A percentile compares a stretch with the other conserved stretches of the same genome.
Evolutionary conservation across 2,329 filamentous ascomycete species (phyloP).

Genomic region (Cordyceps pruinosa): DNA sequence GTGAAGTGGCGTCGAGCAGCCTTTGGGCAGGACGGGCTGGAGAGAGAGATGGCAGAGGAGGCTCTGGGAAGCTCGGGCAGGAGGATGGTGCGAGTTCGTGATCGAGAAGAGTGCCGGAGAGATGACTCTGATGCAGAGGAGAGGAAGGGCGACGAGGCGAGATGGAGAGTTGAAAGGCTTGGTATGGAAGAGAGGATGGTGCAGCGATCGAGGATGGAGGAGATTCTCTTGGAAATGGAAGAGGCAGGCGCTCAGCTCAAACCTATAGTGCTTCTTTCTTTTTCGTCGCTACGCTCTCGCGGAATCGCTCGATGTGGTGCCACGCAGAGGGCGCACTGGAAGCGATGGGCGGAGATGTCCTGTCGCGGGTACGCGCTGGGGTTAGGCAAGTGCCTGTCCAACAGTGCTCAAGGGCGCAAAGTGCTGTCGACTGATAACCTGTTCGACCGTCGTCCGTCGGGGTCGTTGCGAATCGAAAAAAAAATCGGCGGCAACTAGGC

Average conservation of each 20-base stretch:
- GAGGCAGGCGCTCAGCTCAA: conserved; percentile 33
- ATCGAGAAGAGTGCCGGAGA: conserved; percentile 1
- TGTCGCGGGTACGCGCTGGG: background rate
- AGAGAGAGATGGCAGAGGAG: conserved; percentile 21
- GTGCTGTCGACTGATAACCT: background rate
- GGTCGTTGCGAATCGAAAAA: conserved; percentile 4
- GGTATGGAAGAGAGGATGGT: conserved; percentile 22
- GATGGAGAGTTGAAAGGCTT: conserved; percentile 27
- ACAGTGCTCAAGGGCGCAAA: background rate
- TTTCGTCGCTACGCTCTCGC: background rate
- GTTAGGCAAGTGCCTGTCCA: background rate
- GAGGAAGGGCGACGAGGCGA: conserved; percentile 26
- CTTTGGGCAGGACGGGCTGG: conserved; percentile 26
- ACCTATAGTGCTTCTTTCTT: conserved; percentile 21
- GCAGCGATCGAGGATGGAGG: conserved; percentile 31
- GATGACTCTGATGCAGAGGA: conserved; percentile 5
- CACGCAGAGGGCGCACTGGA: background rate
- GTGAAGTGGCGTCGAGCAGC: conserved; percentile 33
- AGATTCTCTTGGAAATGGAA: conserved; percentile 31
- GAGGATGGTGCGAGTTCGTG: conserved; percentile 6
- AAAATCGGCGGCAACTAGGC: background rate
- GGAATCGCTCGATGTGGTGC: conserved; percentile 12
- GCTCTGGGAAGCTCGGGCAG: conserved; percentile 7
- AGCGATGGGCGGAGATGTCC: background rate
- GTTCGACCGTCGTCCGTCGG: background rate